A percentile compares a stretch with the other conserved stretches of the same genome.
phyloP scores from a whole-genome alignment of 306 rosid genomes.

The Chamaecrista fasciculata region DNA sequence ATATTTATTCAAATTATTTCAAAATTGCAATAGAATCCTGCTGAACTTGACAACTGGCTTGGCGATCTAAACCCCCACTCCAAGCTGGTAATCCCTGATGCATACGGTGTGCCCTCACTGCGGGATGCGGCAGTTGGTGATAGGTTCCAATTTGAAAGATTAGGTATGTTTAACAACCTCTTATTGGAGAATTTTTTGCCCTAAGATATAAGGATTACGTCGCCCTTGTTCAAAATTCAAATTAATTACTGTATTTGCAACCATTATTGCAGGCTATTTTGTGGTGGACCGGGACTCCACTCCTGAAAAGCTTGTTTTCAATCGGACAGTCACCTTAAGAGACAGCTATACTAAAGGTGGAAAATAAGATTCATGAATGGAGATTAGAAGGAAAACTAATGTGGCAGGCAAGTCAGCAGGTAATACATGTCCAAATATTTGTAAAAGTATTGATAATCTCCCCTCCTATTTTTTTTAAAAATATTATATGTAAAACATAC shows the following conservation, averaged over 20 bases:
- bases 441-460: too few species aligned
- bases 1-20: neutral
- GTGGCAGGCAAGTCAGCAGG: conserved; percentile 17
- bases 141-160: conserved; percentile 89
- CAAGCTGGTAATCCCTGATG: conserved; percentile 56
- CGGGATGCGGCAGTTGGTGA: conserved; percentile 62
- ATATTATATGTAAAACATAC: too few species aligned
- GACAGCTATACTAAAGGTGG: conserved; percentile 72
- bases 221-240: neutral
- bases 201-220: neutral
- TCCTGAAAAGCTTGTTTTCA: conserved; percentile 73
- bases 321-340: conserved; percentile 75
- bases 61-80: conserved; percentile 75
- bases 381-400: conserved; percentile 11
- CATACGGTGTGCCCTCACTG: conserved; percentile 62
- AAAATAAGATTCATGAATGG: conserved; percentile 42
- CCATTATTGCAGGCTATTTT: conserved; percentile 86
- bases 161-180: conserved; percentile 53
- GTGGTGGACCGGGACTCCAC: conserved; percentile 74
- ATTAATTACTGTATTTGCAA: conserved; percentile 21
- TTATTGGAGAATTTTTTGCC: neutral
- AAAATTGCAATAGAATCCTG: conserved; percentile 66
- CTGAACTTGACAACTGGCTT: conserved; percentile 94
- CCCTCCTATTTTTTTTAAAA: too few species aligned
- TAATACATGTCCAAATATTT: conserved; percentile 12